These are phyloP conservation scores for Recurvomyces mirabilis DNA, from an alignment of 495 filamentous ascomycete genomes.

Conservation along the genomic window DNA sequence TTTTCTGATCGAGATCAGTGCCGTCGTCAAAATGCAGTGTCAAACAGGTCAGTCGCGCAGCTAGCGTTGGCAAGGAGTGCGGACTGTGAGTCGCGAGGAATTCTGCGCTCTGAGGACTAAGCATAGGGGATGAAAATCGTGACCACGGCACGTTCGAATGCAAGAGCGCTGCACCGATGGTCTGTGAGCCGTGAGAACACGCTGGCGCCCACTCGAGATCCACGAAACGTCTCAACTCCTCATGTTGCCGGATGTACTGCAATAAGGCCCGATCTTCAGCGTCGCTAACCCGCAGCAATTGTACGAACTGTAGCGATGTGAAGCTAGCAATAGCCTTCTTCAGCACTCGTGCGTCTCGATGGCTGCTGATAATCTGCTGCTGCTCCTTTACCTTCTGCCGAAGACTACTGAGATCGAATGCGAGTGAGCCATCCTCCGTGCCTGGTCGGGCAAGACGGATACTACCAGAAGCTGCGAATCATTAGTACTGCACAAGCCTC, in stretches of 20 bases:
- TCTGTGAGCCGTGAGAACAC: slow-evolving; percentile 50
- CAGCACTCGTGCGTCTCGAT: slow-evolving; percentile 38
- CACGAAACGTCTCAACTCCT: slow-evolving; percentile 27
- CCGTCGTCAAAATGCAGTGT: slow-evolving; percentile 45
- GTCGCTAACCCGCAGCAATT: slow-evolving; percentile 53
- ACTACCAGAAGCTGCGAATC: background rate
- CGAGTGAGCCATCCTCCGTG: slow-evolving; percentile 5
- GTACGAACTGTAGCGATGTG: slow-evolving; percentile 50
- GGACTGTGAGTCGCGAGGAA: slow-evolving; percentile 38
- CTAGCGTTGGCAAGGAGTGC: slow-evolving; percentile 40
- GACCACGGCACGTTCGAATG: slow-evolving; percentile 43
- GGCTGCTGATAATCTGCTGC: slow-evolving; percentile 30
- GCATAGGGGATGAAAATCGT: slow-evolving; percentile 53
- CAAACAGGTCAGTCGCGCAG: slow-evolving; percentile 41
- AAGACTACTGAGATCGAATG: slow-evolving; percentile 31
- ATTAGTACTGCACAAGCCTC: background rate
- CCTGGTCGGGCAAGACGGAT: background rate
- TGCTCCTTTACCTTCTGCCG: slow-evolving; percentile 36
- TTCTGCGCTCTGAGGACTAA: slow-evolving; percentile 49
- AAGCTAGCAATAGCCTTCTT: slow-evolving; percentile 47
- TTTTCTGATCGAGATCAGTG: slow-evolving; percentile 42
- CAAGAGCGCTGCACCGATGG: slow-evolving; percentile 46
- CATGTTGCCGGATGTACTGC: slow-evolving; percentile 32
- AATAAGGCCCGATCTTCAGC: slow-evolving; percentile 44
- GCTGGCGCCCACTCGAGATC: slow-evolving; percentile 51